phyloP scores from a whole-genome alignment of 139 green algal species.

The Edaphochlamys debaryana region DNA sequence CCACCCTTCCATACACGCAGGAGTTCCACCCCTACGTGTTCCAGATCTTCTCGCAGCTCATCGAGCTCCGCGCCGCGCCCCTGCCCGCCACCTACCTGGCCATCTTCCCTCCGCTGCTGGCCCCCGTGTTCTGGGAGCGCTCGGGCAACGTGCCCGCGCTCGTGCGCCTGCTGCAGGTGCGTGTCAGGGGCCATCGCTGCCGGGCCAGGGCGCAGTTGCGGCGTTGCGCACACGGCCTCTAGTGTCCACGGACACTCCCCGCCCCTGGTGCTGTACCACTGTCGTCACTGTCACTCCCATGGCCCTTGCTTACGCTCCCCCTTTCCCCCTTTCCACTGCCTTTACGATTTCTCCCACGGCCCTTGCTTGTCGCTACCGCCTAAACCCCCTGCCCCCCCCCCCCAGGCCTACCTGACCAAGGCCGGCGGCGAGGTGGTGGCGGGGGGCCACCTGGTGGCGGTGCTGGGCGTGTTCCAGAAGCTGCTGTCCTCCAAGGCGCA shows the following conservation, averaged over 20 bases:
- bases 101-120: constrained; percentile 91
- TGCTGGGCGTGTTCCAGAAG: constrained; percentile 96
- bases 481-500: constrained; percentile 84
- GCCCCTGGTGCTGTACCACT: too few relatives aligned
- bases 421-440: constrained; percentile 70
- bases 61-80: constrained; percentile 82
- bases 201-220: too few relatives aligned
- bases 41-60: constrained; percentile 92
- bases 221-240: too few relatives aligned
- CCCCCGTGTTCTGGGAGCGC: constrained; percentile 91
- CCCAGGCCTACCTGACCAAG: constrained; percentile 88
- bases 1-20: constrained; percentile 51
- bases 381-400: too few relatives aligned
- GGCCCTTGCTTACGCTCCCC: too few relatives aligned
- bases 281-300: too few relatives aligned
- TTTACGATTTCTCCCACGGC: too few relatives aligned
- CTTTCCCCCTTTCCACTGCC: too few relatives aligned
- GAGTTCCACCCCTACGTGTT: constrained; percentile 94
- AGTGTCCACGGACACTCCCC: too few relatives aligned
- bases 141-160: constrained; percentile 94
- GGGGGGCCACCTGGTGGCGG: constrained; percentile 73
- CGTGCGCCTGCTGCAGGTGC: constrained; percentile 87
- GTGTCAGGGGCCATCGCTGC: too few relatives aligned
- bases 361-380: too few relatives aligned
- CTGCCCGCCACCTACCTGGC: constrained; percentile 78